Evolutionary conservation across 2,329 filamentous ascomycete species (phyloP).

Genomic region (Colletotrichum salicis): DNA sequence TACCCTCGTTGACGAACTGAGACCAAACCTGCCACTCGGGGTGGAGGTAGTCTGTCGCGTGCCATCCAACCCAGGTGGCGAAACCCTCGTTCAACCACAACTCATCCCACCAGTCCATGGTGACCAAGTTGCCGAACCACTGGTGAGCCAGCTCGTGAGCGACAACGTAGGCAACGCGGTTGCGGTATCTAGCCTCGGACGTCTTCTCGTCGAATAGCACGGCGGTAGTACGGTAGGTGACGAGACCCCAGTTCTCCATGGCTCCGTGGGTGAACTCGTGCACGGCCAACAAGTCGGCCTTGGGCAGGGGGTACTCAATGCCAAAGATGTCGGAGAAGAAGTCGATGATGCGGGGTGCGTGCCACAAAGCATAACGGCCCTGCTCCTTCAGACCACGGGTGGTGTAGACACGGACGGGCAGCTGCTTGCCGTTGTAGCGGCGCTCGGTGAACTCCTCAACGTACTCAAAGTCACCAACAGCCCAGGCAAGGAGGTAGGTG

Average conservation of each 20-base stretch:
- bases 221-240: constrained; percentile 95
- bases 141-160: constrained; percentile 98
- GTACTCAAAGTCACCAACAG: constrained; percentile 96
- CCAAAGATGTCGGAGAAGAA: constrained; percentile 96
- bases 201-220: constrained; percentile 95
- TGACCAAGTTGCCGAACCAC: constrained; percentile 95
- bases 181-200: constrained; percentile 90
- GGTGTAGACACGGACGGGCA: constrained; percentile 96
- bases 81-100: constrained; percentile 97
- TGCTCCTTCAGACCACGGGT: constrained; percentile 94
- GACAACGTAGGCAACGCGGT: constrained; percentile 94
- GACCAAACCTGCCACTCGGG: constrained; percentile 98
- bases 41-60: constrained; percentile 89
- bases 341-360: constrained; percentile 93
- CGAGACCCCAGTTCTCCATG: constrained; percentile 97
- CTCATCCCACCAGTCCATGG: constrained; percentile 97
- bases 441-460: constrained; percentile 91
- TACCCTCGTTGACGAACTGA: constrained; percentile 94
- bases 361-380: constrained; percentile 87
- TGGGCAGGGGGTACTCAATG: constrained; percentile 92
- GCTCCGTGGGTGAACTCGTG: constrained; percentile 90
- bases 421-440: constrained; percentile 88
- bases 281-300: constrained; percentile 89
- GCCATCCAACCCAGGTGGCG: constrained; percentile 98
- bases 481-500: constrained; percentile 92